Evolutionary conservation across 2,329 filamentous ascomycete species (phyloP).

Genomic region (Penicillium freii): DNA sequence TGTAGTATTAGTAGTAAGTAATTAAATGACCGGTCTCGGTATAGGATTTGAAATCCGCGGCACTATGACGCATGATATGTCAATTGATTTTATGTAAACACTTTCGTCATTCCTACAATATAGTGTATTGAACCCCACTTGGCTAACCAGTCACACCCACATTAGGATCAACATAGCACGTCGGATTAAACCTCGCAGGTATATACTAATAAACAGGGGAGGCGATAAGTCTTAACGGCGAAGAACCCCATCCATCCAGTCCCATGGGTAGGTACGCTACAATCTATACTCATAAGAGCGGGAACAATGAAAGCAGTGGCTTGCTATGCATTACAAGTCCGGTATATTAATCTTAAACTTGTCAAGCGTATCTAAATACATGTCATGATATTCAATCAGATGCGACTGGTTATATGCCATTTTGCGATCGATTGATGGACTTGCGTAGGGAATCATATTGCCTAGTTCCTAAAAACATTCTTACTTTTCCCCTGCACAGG

Average conservation of each 20-base stretch:
- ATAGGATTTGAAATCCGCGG: background rate
- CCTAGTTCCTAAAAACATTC: slow-evolving; percentile 39
- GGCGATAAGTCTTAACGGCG: background rate
- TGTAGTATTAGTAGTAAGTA: background rate
- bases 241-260: background rate
- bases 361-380: background rate
- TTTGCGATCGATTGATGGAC: background rate
- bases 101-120: slow-evolving; percentile 1
- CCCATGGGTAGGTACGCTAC: background rate
- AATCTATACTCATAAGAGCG: background rate
- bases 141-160: background rate
- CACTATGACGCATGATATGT: slow-evolving; percentile 6
- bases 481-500: background rate
- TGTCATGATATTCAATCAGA: background rate
- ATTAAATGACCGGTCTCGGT: background rate
- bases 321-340: background rate
- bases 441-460: background rate
- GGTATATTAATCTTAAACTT: background rate
- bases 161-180: slow-evolving; percentile 11
- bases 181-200: slow-evolving; percentile 8
- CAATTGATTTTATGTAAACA: background rate
- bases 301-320: background rate
- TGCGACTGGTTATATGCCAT: background rate
- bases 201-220: background rate
- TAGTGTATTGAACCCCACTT: background rate